Evolutionary conservation across 345 rosid species (phyloP).

Genomic region (Pseudoturritis turrita): DNA sequence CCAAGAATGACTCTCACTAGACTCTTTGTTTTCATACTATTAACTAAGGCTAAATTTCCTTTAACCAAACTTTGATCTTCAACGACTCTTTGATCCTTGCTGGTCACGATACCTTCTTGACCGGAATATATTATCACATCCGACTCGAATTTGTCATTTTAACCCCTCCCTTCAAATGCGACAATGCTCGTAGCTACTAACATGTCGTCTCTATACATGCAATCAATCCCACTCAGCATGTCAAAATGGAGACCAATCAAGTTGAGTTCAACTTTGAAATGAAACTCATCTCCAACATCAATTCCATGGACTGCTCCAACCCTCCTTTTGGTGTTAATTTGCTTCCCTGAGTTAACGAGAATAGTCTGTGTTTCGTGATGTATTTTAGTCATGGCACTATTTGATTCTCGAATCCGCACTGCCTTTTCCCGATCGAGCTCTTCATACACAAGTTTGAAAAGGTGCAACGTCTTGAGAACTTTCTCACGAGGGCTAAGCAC

Average conservation of each 20-base stretch:
- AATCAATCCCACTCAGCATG: conserved; percentile 67
- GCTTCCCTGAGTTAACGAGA: conserved; percentile 4
- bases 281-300: conserved; percentile 79
- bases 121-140: conserved; percentile 69
- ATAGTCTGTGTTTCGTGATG: neutral
- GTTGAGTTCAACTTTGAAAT: conserved; percentile 60
- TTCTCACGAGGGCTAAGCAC: neutral
- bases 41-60: too few relatives aligned
- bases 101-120: conserved; percentile 58
- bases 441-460: neutral
- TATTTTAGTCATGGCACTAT: neutral
- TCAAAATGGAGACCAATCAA: conserved; percentile 75
- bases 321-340: conserved; percentile 35
- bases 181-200: conserved; percentile 66
- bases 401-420: neutral
- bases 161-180: conserved; percentile 64
- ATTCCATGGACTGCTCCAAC: conserved; percentile 83
- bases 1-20: too few relatives aligned
- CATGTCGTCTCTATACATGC: conserved; percentile 31
- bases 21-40: too few relatives aligned
- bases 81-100: conserved; percentile 37
- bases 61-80: too few relatives aligned
- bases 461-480: neutral
- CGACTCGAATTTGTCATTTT: conserved; percentile 39
- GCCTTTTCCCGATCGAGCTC: neutral